A percentile compares a stretch with the other conserved stretches of the same genome.
Conservation (phyloP, 371 early-diverging fungal species). For the Mucor mucedo region DNA sequence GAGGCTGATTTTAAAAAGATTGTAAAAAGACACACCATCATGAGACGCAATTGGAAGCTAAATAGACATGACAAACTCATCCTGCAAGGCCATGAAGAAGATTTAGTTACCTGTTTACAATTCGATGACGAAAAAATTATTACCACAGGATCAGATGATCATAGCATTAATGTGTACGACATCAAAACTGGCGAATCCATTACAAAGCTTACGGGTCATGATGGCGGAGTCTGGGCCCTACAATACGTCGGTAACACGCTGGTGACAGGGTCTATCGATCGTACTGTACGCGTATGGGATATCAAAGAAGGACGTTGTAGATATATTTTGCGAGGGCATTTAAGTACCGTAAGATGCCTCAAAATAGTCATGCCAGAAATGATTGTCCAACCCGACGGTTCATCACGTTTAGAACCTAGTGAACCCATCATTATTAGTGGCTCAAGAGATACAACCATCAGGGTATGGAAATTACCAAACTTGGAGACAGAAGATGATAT, state of each 20-base stretch:
- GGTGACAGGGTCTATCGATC: conserved; percentile 98
- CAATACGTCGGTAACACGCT: conserved; percentile 87
- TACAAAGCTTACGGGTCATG: conserved; percentile 87
- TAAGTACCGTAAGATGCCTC: conserved; percentile 95
- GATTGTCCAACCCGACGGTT: conserved; percentile 54
- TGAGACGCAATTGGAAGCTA: conserved; percentile 83
- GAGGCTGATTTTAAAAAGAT: conserved; percentile 67
- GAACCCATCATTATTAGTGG: conserved; percentile 94
- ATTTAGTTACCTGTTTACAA: conserved; percentile 93
- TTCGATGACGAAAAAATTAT: conserved; percentile 93
- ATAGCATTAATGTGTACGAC: conserved; percentile 88
- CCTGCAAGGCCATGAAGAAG: conserved; percentile 80
- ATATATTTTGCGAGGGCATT: conserved; percentile 92
- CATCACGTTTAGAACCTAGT: conserved; percentile 56
- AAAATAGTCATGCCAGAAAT: conserved; percentile 81
- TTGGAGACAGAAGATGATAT: conserved; percentile 60
- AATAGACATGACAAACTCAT: conserved; percentile 74
- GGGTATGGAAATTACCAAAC: conserved; percentile 95
- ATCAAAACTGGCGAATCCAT: conserved; percentile 74
- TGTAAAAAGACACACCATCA: conserved; percentile 77
- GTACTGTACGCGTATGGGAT: conserved; percentile 97
- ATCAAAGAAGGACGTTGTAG: conserved; percentile 86
- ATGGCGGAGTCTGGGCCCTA: conserved; percentile 99
- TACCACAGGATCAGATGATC: conserved; percentile 86
- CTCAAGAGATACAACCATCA: conserved; percentile 93